Conservation (phyloP, 768 basidiomycete genomes). For the Pleurotus giganteus region DNA sequence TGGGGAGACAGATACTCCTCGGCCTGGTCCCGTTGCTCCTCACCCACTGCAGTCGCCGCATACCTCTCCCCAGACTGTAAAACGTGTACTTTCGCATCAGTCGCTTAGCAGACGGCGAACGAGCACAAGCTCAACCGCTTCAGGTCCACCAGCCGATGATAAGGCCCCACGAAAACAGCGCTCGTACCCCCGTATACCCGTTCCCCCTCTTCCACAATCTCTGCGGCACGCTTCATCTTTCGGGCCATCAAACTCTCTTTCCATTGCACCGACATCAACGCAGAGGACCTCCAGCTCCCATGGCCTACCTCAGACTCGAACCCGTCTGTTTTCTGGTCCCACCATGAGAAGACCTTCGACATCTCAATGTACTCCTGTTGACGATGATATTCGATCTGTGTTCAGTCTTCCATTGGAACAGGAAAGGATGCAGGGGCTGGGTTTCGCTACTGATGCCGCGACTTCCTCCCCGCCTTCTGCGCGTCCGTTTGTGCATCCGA, state of each 20-base stretch:
- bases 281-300: slow-evolving; percentile 27
- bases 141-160: slow-evolving; percentile 25
- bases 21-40: slow-evolving; percentile 12
- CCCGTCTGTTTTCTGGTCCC: slow-evolving; percentile 64
- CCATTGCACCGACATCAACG: slow-evolving; percentile 10
- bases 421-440: slow-evolving; percentile 27
- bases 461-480: not conserved
- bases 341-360: slow-evolving; percentile 53
- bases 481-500: not conserved
- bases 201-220: slow-evolving; percentile 48
- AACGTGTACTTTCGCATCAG: slow-evolving; percentile 58
- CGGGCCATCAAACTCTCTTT: slow-evolving; percentile 16
- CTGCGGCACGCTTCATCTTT: slow-evolving; percentile 29
- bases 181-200: slow-evolving; percentile 55
- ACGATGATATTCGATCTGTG: slow-evolving; percentile 56
- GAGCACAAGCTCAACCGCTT: slow-evolving; percentile 3
- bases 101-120: slow-evolving; percentile 37
- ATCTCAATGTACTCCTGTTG: slow-evolving; percentile 35
- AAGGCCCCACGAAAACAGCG: slow-evolving; percentile 52
- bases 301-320: slow-evolving; percentile 32
- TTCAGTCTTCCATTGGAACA: slow-evolving; percentile 50
- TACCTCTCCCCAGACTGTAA: slow-evolving; percentile 35
- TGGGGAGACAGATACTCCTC: not conserved
- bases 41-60: slow-evolving; percentile 18
- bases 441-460: slow-evolving; percentile 13